Conservation (phyloP, 2,329 filamentous ascomycete species). For the Drechslera avenae region DNA sequence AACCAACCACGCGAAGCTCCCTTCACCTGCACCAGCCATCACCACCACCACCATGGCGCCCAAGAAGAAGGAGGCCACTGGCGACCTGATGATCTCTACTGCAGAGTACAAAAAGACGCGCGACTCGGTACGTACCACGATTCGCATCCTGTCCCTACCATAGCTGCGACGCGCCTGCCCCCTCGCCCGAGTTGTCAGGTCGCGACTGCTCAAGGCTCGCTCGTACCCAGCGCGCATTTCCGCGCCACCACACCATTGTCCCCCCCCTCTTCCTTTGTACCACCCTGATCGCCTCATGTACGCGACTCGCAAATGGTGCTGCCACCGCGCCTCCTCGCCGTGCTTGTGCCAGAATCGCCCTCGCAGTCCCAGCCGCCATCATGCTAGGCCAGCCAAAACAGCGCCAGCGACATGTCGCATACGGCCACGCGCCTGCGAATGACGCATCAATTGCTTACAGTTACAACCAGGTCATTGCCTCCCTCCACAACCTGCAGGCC, state of each 20-base stretch:
- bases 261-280: slow-evolving; percentile 1
- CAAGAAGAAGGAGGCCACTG: slow-evolving; percentile 41
- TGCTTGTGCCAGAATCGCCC: slow-evolving; percentile 10
- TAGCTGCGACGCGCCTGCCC: slow-evolving; percentile 24
- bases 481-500: slow-evolving; percentile 78
- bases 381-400: slow-evolving; percentile 20
- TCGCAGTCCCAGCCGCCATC: slow-evolving; percentile 4
- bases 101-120: slow-evolving; percentile 80
- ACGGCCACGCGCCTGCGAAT: neutral
- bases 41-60: slow-evolving; percentile 30
- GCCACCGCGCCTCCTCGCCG: slow-evolving; percentile 6
- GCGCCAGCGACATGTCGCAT: slow-evolving; percentile 12
- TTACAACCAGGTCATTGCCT: slow-evolving; percentile 68
- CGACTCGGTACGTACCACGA: slow-evolving; percentile 70
- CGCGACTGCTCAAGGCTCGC: slow-evolving; percentile 7
- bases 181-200: slow-evolving; percentile 17
- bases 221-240: slow-evolving; percentile 10
- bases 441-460: slow-evolving; percentile 11
- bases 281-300: slow-evolving; percentile 27
- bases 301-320: slow-evolving; percentile 28
- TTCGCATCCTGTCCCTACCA: slow-evolving; percentile 9
- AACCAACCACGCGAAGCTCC: slow-evolving; percentile 8
- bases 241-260: slow-evolving; percentile 7
- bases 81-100: slow-evolving; percentile 60
- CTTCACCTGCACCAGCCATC: slow-evolving; percentile 8